phyloP scores from a whole-genome alignment of 2,329 filamentous ascomycete species.

The Pseudocercospora fijiensis region DNA sequence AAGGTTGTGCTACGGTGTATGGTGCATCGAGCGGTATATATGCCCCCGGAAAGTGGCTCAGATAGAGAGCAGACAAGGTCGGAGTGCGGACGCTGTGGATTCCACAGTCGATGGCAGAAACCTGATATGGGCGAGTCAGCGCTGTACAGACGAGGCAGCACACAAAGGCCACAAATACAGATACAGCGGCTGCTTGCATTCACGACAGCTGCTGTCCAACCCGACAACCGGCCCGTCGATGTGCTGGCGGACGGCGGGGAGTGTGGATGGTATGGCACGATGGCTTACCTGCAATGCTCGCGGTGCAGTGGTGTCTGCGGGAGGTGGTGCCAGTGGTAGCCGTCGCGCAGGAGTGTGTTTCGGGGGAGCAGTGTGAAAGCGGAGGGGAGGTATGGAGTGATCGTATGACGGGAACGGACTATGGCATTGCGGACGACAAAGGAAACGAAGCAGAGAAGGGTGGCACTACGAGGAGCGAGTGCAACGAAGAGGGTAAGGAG shows the following conservation, averaged over 20 bases:
- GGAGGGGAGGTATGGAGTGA: conserved; percentile 7
- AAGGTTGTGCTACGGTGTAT: conserved; percentile 19
- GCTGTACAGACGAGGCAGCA: conserved; percentile 6
- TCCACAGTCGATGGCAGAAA: conserved; percentile 4
- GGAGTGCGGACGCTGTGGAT: conserved; percentile 9
- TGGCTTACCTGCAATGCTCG: conserved; percentile 15
- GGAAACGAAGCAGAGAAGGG: conserved; percentile 13
- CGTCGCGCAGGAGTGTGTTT: conserved; percentile 4
- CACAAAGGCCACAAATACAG: conserved; percentile 14
- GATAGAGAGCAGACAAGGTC: conserved; percentile 13
- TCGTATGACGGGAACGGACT: conserved; percentile 5
- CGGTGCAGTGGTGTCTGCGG: conserved; percentile 1
- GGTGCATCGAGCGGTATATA: conserved; percentile 16
- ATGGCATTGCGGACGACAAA: conserved; percentile 9
- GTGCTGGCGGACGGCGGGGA: conserved; percentile 10
- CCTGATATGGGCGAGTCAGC: conserved; percentile 10
- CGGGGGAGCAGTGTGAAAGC: conserved; percentile 2
- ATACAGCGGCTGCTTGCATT: conserved; percentile 21
- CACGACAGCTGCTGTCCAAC: conserved; percentile 26
- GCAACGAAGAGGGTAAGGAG: conserved; percentile 9
- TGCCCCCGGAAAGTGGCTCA: conserved; percentile 14
- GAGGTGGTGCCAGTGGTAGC: conserved; percentile 5
- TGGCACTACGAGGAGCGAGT: background rate
- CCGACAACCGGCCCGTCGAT: conserved; percentile 10
- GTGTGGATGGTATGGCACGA: background rate